These are phyloP conservation scores for Wallacemonas sp. DNA, from an alignment of 208 protist genomes.

Conservation along the genomic window DNA sequence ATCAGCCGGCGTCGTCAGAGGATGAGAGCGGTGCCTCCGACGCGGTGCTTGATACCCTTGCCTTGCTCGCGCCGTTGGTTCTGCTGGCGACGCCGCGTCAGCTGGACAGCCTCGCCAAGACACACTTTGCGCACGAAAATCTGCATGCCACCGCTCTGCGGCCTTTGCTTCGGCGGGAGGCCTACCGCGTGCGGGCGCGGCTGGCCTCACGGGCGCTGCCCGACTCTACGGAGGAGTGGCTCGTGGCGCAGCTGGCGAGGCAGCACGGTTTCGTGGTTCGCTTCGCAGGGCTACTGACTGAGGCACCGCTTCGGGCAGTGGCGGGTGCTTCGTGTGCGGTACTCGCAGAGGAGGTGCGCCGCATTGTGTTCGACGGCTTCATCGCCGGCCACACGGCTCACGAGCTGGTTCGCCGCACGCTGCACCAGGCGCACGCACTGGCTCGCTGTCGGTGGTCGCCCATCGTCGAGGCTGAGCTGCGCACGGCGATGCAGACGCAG, in stretches of 20 bases:
- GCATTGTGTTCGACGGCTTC: conserved; percentile 43
- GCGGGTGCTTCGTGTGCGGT: neutral
- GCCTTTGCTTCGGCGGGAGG: conserved; percentile 44
- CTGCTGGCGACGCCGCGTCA: conserved; percentile 37
- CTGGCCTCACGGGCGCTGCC: neutral
- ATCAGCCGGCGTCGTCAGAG: neutral
- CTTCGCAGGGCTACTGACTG: conserved; percentile 7
- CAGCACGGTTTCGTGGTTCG: conserved; percentile 26
- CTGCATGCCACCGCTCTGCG: conserved; percentile 52
- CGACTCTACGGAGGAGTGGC: conserved; percentile 11
- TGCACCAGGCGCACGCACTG: conserved; percentile 17
- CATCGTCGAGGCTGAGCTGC: conserved; percentile 59
- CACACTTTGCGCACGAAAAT: conserved; percentile 25
- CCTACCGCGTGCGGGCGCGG: conserved; percentile 17
- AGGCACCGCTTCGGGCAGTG: neutral
- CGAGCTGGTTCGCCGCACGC: conserved; percentile 34
- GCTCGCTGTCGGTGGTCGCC: conserved; percentile 43
- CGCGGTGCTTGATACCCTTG: conserved; percentile 34
- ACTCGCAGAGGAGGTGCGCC: conserved; percentile 7
- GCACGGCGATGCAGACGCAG: conserved; percentile 22
- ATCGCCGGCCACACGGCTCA: conserved; percentile 17
- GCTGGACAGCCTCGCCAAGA: conserved; percentile 38
- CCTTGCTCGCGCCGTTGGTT: conserved; percentile 41
- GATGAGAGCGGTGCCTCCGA: no score
- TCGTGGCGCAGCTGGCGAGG: conserved; percentile 31